Evolutionary conservation across 176 grass and related monocot species (phyloP).

Genomic region (Typha latifolia): DNA sequence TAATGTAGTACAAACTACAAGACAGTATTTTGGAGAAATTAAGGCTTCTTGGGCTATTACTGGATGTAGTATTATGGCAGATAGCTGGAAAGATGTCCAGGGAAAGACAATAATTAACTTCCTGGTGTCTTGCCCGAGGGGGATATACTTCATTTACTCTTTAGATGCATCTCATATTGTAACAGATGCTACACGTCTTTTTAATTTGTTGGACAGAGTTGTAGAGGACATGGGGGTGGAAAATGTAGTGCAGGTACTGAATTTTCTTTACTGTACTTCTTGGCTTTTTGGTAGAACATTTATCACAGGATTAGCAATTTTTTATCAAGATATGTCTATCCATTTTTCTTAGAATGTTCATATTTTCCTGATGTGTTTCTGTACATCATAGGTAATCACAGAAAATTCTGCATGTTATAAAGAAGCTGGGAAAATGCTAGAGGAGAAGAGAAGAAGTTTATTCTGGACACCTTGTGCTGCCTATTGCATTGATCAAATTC

Average conservation of each 20-base stretch:
- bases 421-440: conserved; percentile 31
- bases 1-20: conserved; percentile 21
- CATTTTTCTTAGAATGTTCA: background rate
- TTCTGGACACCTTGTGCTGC: conserved; percentile 26
- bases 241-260: conserved; percentile 24
- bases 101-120: conserved; percentile 25
- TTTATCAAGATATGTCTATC: background rate
- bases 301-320: background rate
- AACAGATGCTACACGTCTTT: conserved; percentile 21
- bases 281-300: background rate
- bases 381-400: conserved; percentile 22
- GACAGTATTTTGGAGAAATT: conserved; percentile 15
- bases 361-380: background rate
- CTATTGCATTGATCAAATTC: conserved; percentile 28
- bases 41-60: conserved; percentile 30
- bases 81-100: conserved; percentile 25
- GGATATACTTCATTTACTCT: conserved; percentile 22
- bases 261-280: background rate
- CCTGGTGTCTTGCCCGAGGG: conserved; percentile 25
- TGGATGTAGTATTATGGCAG: conserved; percentile 24
- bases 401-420: conserved; percentile 22
- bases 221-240: conserved; percentile 25
- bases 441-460: conserved; percentile 27
- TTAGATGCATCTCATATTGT: conserved; percentile 13
- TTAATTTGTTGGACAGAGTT: conserved; percentile 21